phyloP scores from a whole-genome alignment of 2,329 filamentous ascomycete species.

The Penicillium capsulatum region DNA sequence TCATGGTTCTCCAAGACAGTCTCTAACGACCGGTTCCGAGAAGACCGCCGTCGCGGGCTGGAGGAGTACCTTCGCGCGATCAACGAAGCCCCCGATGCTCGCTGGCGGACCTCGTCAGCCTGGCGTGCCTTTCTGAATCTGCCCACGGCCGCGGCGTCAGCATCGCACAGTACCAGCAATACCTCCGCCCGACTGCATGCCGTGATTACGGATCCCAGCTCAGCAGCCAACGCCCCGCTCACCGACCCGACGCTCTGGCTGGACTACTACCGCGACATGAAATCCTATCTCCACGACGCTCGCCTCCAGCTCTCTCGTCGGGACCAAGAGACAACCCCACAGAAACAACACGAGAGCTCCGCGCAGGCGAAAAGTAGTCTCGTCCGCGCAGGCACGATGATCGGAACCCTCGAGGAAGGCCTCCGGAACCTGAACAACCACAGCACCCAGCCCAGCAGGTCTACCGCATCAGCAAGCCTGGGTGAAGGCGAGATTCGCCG shows the following conservation, averaged over 20 bases:
- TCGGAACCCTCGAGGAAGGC: constrained; percentile 55
- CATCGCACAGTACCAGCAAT: constrained; percentile 23
- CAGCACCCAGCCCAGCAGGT: constrained; percentile 23
- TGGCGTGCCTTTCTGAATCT: constrained; percentile 59
- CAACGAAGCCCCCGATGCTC: constrained; percentile 51
- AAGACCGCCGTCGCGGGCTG: constrained; percentile 54
- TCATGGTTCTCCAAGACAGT: constrained; percentile 58
- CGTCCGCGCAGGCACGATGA: constrained; percentile 53
- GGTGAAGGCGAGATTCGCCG: constrained; percentile 60
- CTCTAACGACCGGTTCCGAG: constrained; percentile 53
- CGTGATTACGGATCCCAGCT: constrained; percentile 39
- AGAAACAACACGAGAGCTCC: constrained; percentile 59
- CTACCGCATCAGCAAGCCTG: constrained; percentile 44
- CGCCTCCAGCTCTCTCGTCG: constrained; percentile 55
- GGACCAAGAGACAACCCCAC: constrained; percentile 56
- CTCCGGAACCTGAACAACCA: constrained; percentile 42
- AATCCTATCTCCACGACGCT: constrained; percentile 58
- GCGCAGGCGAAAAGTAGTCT: constrained; percentile 59
- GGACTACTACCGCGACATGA: constrained; percentile 58
- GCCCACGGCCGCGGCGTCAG: constrained; percentile 40
- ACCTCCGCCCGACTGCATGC: constrained; percentile 42
- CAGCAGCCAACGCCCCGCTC: constrained; percentile 35
- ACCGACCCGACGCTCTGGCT: constrained; percentile 58
- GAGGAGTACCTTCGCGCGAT: constrained; percentile 58
- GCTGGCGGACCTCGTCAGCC: constrained; percentile 55